phyloP scores from a whole-genome alignment of 2,329 filamentous ascomycete genomes.

The Pseudocercospora fuligena region DNA sequence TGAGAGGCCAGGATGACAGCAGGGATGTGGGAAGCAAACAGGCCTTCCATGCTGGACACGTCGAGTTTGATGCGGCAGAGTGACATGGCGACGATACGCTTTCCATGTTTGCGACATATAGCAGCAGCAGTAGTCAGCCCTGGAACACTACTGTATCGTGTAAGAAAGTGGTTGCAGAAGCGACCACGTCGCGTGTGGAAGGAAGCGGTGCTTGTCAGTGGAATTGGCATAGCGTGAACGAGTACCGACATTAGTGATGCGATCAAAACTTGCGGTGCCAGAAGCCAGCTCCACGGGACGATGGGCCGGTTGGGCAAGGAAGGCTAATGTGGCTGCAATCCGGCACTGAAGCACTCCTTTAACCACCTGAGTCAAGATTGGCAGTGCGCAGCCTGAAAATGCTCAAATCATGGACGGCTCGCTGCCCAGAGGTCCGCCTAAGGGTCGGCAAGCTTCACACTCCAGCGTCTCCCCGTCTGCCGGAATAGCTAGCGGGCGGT shows the following conservation, averaged over 20 bases:
- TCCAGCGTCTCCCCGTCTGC: constrained; percentile 5
- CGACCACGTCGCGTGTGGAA: constrained; percentile 4
- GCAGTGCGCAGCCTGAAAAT: neutral
- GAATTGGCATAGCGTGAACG: neutral
- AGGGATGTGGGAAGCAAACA: constrained; percentile 15
- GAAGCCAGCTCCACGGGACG: constrained; percentile 10
- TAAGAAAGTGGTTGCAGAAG: constrained; percentile 2
- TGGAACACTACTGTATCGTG: neutral
- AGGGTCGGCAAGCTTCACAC: constrained; percentile 9
- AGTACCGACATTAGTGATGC: constrained; percentile 9
- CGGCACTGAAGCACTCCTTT: neutral
- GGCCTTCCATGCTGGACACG: constrained; percentile 11
- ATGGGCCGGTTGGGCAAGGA: constrained; percentile 3
- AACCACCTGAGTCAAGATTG: constrained; percentile 6
- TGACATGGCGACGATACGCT: constrained; percentile 6
- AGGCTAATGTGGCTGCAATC: neutral
- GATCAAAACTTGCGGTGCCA: constrained; percentile 10
- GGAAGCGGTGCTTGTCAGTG: constrained; percentile 6
- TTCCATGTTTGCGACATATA: constrained; percentile 10
- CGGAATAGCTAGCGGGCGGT: constrained; percentile 4
- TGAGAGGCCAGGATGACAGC: neutral
- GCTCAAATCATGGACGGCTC: neutral
- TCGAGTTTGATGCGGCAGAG: constrained; percentile 3
- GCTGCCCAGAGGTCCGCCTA: constrained; percentile 3
- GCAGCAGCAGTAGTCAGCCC: neutral